phyloP scores from a whole-genome alignment of 2,329 filamentous ascomycete species.

The Alternaria angustiovoidea region DNA sequence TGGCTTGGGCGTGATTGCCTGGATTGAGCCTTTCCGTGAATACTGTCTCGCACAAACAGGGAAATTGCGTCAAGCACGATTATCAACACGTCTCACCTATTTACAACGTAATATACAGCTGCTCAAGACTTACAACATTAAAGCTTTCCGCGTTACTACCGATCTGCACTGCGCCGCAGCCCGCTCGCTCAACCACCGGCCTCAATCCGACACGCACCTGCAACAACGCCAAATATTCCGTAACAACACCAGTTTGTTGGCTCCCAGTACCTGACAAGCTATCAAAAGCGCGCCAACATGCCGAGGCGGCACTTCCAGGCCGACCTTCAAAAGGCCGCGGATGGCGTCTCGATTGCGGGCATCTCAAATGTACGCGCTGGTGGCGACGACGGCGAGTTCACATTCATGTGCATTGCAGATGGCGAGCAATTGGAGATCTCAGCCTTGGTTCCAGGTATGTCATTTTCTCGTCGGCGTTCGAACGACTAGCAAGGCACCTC shows the following conservation, averaged over 20 bases:
- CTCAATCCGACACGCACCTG: neutral
- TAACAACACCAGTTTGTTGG: neutral
- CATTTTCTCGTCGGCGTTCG: constrained; percentile 2
- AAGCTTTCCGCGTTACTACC: neutral
- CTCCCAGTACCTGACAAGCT: neutral
- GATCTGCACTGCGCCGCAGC: constrained; percentile 7
- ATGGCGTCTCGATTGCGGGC: constrained; percentile 52
- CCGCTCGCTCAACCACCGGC: constrained; percentile 10
- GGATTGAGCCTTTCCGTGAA: neutral
- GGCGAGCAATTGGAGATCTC: constrained; percentile 49
- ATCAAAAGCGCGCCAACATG: constrained; percentile 58
- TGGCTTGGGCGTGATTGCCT: constrained; percentile 2
- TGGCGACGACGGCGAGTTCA: constrained; percentile 76
- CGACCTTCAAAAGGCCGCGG: constrained; percentile 60
- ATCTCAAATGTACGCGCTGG: constrained; percentile 67
- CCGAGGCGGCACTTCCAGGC: constrained; percentile 70
- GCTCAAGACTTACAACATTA: neutral
- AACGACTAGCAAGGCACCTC: neutral
- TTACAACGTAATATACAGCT: neutral
- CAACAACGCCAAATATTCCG: neutral
- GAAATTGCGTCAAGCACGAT: constrained; percentile 12
- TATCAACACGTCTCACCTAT: neutral
- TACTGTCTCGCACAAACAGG: constrained; percentile 7
- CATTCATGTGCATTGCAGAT: constrained; percentile 59
- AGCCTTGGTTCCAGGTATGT: constrained; percentile 45